phyloP scores from a whole-genome alignment of 2,329 filamentous ascomycete genomes.

The Cytospora schulzeri region DNA sequence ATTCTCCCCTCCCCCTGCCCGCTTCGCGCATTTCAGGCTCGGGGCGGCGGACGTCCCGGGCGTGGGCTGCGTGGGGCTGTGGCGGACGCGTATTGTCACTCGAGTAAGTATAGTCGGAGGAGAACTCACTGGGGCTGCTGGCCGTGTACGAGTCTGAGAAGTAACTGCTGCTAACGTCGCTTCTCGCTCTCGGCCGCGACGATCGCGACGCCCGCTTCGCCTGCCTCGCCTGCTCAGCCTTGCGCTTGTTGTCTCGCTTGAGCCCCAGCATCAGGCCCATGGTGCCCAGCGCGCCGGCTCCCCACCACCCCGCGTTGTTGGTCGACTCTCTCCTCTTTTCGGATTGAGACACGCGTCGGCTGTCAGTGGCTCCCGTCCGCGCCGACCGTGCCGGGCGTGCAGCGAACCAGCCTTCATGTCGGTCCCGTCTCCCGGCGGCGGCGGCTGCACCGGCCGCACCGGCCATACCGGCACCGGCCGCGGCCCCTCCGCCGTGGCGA shows the following conservation, averaged over 20 bases:
- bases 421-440: constrained; percentile 11
- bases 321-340: constrained; percentile 52
- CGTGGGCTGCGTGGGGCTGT: constrained; percentile 18
- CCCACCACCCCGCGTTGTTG: constrained; percentile 56
- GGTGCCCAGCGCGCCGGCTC: constrained; percentile 54
- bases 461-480: constrained; percentile 53
- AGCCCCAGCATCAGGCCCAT: constrained; percentile 58
- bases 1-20: constrained; percentile 24
- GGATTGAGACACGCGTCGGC: constrained; percentile 40
- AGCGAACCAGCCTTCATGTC: constrained; percentile 25
- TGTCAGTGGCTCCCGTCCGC: constrained; percentile 47
- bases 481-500: constrained; percentile 48
- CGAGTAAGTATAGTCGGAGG: constrained; percentile 25
- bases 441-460: constrained; percentile 57
- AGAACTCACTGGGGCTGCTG: constrained; percentile 54
- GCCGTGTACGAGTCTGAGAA: constrained; percentile 57
- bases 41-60: constrained; percentile 13
- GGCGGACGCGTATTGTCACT: constrained; percentile 24
- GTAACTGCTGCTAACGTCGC: constrained; percentile 53
- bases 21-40: constrained; percentile 14
- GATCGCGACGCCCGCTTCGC: constrained; percentile 32
- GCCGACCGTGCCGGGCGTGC: constrained; percentile 43
- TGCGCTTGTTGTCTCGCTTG: constrained; percentile 51
- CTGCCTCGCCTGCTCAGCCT: constrained; percentile 41
- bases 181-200: constrained; percentile 37